A percentile compares a stretch with the other conserved stretches of the same genome.
Evolutionary conservation across 345 rosid genomes (phyloP).

Genomic region (Gossypium stocksii): DNA sequence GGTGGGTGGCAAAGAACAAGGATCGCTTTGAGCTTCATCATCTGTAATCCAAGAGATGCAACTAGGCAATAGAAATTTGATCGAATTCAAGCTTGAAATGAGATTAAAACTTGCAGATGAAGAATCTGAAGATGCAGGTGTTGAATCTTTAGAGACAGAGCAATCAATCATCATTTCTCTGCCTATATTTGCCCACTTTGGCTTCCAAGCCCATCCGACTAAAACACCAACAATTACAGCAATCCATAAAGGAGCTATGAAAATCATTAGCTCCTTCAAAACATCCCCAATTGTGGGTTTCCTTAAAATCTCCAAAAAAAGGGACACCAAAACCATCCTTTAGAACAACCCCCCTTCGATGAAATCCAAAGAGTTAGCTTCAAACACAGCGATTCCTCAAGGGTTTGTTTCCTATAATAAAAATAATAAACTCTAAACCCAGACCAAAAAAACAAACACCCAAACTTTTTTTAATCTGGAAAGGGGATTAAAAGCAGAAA

Average conservation of each 20-base stretch:
- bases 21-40: constrained; percentile 23
- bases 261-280: constrained; percentile 42
- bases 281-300: constrained; percentile 44
- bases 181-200: constrained; percentile 72
- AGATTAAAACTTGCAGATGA: constrained; percentile 19
- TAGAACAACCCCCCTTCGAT: not conserved
- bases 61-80: constrained; percentile 51
- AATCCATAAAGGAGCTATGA: constrained; percentile 71
- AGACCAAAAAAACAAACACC: not conserved
- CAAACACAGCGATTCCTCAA: not conserved
- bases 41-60: constrained; percentile 39
- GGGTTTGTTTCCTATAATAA: constrained; percentile 18
- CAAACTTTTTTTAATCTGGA: not conserved
- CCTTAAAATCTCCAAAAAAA: constrained; percentile 45
- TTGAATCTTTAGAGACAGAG: constrained; percentile 16
- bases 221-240: constrained; percentile 78
- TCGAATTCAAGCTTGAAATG: constrained; percentile 33
- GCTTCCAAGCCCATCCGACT: constrained; percentile 96
- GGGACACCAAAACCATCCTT: constrained; percentile 47
- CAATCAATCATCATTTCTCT: constrained; percentile 34
- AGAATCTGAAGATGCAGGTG: not conserved
- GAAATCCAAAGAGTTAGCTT: no score
- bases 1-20: constrained; percentile 7
- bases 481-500: not conserved
- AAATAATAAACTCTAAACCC: constrained; percentile 8